Evolutionary conservation across 73 alveolate genomes (phyloP).

Genomic region (Paramecium tetraurelia): DNA sequence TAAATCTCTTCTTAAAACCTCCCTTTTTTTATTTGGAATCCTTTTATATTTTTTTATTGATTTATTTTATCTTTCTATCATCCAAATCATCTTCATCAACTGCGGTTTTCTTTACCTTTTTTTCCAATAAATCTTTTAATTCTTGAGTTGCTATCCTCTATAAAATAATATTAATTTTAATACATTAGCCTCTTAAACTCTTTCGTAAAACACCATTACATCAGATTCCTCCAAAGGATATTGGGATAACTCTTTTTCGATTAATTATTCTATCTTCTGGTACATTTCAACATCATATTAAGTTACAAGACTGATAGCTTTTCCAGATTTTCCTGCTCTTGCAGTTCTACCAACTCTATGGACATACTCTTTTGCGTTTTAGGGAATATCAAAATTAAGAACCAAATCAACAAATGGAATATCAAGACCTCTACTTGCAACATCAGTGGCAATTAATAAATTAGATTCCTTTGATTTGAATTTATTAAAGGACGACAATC

Average conservation of each 20-base stretch:
- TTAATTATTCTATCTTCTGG: constrained; percentile 80
- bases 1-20: neutral
- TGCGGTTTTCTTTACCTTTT: constrained; percentile 25
- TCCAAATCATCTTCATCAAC: constrained; percentile 64
- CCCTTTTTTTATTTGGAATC: neutral
- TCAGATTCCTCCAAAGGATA: constrained; percentile 78
- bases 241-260: constrained; percentile 79
- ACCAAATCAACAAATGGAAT: constrained; percentile 90
- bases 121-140: constrained; percentile 55
- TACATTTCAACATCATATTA: constrained; percentile 87
- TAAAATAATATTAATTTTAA: neutral
- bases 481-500: constrained; percentile 64
- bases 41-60: neutral
- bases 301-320: constrained; percentile 90
- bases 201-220: constrained; percentile 64
- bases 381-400: constrained; percentile 95
- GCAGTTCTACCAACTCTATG: constrained; percentile 99
- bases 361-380: constrained; percentile 93
- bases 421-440: constrained; percentile 97
- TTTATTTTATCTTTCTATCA: neutral
- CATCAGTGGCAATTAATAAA: constrained; percentile 96
- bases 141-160: constrained; percentile 55
- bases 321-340: constrained; percentile 98
- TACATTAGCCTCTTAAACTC: constrained; percentile 60
- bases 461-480: constrained; percentile 72